Base-by-base conservation (phyloP, 2,329 filamentous ascomycete genomes). In the Penicillium janthinellum region DNA sequence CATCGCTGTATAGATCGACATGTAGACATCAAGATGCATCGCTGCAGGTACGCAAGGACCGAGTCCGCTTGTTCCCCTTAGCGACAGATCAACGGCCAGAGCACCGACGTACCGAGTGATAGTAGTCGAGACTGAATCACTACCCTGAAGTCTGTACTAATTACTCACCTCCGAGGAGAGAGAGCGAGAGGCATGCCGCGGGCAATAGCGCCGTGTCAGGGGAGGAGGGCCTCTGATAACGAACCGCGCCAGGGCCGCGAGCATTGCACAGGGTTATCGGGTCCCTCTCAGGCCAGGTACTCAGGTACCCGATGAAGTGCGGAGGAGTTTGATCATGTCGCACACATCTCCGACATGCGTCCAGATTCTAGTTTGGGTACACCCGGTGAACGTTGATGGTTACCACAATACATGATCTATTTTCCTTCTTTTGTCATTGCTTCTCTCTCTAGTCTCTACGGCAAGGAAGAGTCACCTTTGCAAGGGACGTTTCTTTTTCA, bases 141-240 rank as follows among this genome's bases (percentile, higher is more conserved):
- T 2, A 31, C 22, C 2, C 22, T 22, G 22, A 2, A 22, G 22
- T 22, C 28, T 31, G 28, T 31, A 31, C 28, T 6, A 31, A 7
- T 31, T 31, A 14, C 35, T 39, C 20, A n/a, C 38, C 34, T 37
- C 6, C n/a, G 34, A 39, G 38, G 22, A 34, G 22, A 22, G 3
- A 22, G 22, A 22, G 22, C 3, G 22, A 22, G 3, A 22, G 37
- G 12, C 25, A 38, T 10, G 35, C 35, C 22, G 49, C 45, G 44
- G 37, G 37, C 53, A 47, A 48, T 39, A 56, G 44, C 35, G 53
- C 35, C 53, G 48, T 22, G 48, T 10, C 31, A 22, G 20, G 31
- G 31, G 20, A 35, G 41, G 17, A 35, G 41, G 17, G 12, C 14
- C 25, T 28, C 51, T 58, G 58, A 66, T 68, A 67, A 64, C 51